Evolutionary conservation across 305 asterid species (phyloP).

Genomic region (Striga hermonthica): DNA sequence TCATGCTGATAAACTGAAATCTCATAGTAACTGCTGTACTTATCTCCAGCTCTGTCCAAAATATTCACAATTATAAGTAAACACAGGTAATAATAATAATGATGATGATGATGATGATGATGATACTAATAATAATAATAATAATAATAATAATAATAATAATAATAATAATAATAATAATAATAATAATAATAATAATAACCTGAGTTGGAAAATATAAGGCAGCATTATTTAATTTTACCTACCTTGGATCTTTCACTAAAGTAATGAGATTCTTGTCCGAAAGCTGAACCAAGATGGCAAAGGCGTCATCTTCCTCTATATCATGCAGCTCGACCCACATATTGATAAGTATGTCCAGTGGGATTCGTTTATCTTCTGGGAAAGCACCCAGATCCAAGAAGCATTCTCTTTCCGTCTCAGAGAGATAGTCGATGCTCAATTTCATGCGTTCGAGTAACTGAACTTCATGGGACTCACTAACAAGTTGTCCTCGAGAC

Average conservation of each 20-base stretch:
- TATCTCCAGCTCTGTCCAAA: slow-evolving; percentile 68
- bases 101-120: background rate
- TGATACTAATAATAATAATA: no score
- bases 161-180: background rate
- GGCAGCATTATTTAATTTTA: no score
- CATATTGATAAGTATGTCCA: slow-evolving; percentile 82
- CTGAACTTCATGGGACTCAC: slow-evolving; percentile 81
- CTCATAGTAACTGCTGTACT: slow-evolving; percentile 81
- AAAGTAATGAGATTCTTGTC: slow-evolving; percentile 77
- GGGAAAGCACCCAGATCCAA: slow-evolving; percentile 85
- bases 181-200: no score
- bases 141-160: background rate
- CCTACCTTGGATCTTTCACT: slow-evolving; percentile 73
- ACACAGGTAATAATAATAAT: background rate
- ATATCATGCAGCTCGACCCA: slow-evolving; percentile 92
- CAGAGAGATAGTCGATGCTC: slow-evolving; percentile 71
- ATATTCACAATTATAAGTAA: background rate
- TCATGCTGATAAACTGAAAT: slow-evolving; percentile 86
- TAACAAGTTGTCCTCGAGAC: slow-evolving; percentile 62
- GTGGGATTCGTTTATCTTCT: slow-evolving; percentile 81
- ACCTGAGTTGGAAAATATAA: no score
- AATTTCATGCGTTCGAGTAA: slow-evolving; percentile 75
- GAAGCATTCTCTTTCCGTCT: slow-evolving; percentile 73
- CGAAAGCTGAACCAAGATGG: slow-evolving; percentile 77
- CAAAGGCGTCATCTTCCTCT: slow-evolving; percentile 77